Evolutionary conservation across 805 yeast species (phyloP), one percentile per base, ranked within the genome.

Genomic region (Myxozyma lipomycoides): DNA sequence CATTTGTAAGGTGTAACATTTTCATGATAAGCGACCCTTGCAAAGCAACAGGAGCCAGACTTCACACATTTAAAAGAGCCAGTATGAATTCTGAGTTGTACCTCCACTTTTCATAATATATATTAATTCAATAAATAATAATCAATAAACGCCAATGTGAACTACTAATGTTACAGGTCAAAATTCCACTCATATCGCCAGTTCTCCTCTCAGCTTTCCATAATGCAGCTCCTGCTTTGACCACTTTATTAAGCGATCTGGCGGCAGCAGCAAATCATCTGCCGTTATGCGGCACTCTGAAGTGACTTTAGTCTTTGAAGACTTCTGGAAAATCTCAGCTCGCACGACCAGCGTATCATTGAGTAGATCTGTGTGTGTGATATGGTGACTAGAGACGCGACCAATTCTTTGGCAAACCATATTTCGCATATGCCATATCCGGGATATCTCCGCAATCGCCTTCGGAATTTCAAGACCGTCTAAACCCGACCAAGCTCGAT

Each of bases 371-470:
- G 41, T 35, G 25, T 36, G 21, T 10, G 55, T 49, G 21, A 49
- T 32, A 37, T 49, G 47, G 6, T 46, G 54, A 40, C 46, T 40
- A 19, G 19, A 10, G 9, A 53, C 34, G 44, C 47, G 45, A 10
- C 28, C 22, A 18, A 46, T 23, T 32, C 46, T 48, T 21, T 35
- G 36, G 22, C 23, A n/a, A 26, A 52, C 15, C 22, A 43, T 24
- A 4, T 23, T 15, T 26, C 21, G 24, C 19, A 35, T 35, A 21
- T 15, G 26, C 30, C 45, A 48, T 4, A 41, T 21, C 4, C 43
- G 25, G 15, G 48, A 40, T 2, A 44, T 19, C 9, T 35, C 32
- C 3, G 44, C 39, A n/a, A 51, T 17, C 21, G 28, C 38, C 6
- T 35, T 35, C 19, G 19, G 18, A 15, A 37, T 17, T 7, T 15